Conservation (phyloP, 495 filamentous ascomycete genomes). For the Tuber melanosporum region DNA sequence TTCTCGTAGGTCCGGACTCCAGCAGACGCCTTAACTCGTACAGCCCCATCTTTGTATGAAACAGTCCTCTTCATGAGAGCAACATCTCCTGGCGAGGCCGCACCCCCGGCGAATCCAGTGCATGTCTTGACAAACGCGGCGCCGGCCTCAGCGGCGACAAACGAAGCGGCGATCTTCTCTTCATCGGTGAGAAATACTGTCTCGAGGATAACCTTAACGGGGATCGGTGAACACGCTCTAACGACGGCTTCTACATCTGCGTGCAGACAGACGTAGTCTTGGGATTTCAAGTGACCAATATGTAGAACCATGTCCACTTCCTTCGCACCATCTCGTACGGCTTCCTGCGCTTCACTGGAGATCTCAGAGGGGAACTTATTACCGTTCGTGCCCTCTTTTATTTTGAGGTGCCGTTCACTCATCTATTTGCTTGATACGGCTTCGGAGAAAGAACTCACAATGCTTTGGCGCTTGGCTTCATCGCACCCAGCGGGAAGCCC, state of each 20-base stretch:
- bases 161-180: slow-evolving; percentile 56
- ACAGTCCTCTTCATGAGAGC: slow-evolving; percentile 52
- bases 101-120: slow-evolving; percentile 59
- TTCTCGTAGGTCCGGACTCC: slow-evolving; percentile 54
- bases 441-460: slow-evolving; percentile 37
- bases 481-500: slow-evolving; percentile 61
- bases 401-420: neutral
- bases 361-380: neutral
- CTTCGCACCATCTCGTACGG: slow-evolving; percentile 53
- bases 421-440: slow-evolving; percentile 13
- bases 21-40: slow-evolving; percentile 61
- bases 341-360: slow-evolving; percentile 51
- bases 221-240: slow-evolving; percentile 48
- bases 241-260: slow-evolving; percentile 53
- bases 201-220: slow-evolving; percentile 62
- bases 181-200: slow-evolving; percentile 52
- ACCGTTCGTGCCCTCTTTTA: neutral
- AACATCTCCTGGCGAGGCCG: slow-evolving; percentile 54
- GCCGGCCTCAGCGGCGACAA: slow-evolving; percentile 54
- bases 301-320: slow-evolving; percentile 68
- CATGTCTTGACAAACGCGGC: slow-evolving; percentile 66
- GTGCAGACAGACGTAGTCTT: slow-evolving; percentile 52
- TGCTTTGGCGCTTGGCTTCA: slow-evolving; percentile 51
- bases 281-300: slow-evolving; percentile 50
- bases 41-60: slow-evolving; percentile 43